phyloP scores from a whole-genome alignment of 139 green algal genomes.

The Tetratostichococcus sp. region DNA sequence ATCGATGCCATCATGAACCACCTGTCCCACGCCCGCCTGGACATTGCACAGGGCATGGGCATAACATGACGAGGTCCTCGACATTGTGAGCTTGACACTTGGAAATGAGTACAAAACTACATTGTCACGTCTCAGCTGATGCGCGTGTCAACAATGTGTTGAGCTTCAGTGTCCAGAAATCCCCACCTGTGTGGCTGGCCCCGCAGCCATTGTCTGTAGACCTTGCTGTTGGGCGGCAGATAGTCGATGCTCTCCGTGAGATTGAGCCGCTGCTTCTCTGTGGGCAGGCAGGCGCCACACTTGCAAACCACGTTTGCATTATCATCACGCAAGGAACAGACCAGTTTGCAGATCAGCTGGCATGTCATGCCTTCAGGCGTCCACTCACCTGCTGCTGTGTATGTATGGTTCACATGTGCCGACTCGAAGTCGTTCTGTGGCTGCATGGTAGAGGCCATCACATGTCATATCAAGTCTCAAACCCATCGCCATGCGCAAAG shows the following conservation, averaged over 20 bases:
- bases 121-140: not conserved
- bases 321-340: too few species aligned
- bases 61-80: not conserved
- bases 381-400: not conserved
- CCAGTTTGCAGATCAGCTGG: too few species aligned
- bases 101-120: too few species aligned
- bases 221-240: slow-evolving; percentile 70
- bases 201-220: slow-evolving; percentile 75
- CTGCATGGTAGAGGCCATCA: not conserved
- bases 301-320: too few species aligned
- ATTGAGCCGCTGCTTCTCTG: slow-evolving; percentile 62
- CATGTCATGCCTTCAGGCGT: too few species aligned
- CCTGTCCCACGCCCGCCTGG: slow-evolving; percentile 65
- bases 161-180: too few species aligned
- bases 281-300: too few species aligned
- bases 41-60: too few species aligned
- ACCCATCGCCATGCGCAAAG: too few species aligned
- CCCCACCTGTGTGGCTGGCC: slow-evolving; percentile 57
- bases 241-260: slow-evolving; percentile 85
- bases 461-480: too few species aligned
- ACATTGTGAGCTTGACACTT: slow-evolving; percentile 3
- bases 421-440: not conserved
- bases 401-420: not conserved
- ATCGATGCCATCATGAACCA: slow-evolving; percentile 89
- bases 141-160: not conserved